These are phyloP conservation scores for Suillus tomentosus DNA, from an alignment of 768 basidiomycete genomes.

Conservation along the genomic window DNA sequence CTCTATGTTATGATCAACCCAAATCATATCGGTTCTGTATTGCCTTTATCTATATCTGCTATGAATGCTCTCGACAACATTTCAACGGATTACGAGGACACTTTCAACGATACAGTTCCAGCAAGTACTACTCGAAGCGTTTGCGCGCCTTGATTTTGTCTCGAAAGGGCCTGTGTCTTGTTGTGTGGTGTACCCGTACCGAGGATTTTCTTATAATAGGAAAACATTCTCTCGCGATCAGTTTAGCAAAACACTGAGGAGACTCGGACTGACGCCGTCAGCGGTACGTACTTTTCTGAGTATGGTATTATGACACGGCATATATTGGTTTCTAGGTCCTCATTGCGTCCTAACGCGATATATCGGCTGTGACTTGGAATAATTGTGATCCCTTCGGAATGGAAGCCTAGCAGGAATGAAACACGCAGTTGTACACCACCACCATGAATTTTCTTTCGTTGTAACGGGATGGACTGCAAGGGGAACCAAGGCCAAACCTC, in stretches of 20 bases:
- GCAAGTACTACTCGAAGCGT: no score
- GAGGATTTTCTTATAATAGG: constrained; percentile 39
- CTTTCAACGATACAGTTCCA: no score
- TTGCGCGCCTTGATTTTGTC: no score
- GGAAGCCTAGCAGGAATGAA: neutral
- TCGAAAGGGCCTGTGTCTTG: constrained; percentile 18
- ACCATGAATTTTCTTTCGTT: neutral
- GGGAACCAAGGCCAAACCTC: no score
- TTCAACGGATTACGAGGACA: no score
- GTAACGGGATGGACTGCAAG: no score
- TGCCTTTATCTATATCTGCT: no score
- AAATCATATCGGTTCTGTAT: no score
- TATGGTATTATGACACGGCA: constrained; percentile 3
- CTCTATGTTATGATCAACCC: no score
- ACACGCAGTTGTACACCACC: neutral
- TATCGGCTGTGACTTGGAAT: neutral
- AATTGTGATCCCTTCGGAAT: neutral
- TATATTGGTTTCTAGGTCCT: constrained; percentile 36
- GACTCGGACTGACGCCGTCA: constrained; percentile 88
- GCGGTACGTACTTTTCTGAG: constrained; percentile 55
- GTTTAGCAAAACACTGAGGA: constrained; percentile 76
- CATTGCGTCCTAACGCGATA: constrained; percentile 42
- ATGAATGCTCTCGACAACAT: no score
- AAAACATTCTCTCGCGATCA: constrained; percentile 77
- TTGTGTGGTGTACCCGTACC: neutral